Base-by-base conservation (phyloP, 495 filamentous ascomycete genomes). In the Glonium stellatum region DNA sequence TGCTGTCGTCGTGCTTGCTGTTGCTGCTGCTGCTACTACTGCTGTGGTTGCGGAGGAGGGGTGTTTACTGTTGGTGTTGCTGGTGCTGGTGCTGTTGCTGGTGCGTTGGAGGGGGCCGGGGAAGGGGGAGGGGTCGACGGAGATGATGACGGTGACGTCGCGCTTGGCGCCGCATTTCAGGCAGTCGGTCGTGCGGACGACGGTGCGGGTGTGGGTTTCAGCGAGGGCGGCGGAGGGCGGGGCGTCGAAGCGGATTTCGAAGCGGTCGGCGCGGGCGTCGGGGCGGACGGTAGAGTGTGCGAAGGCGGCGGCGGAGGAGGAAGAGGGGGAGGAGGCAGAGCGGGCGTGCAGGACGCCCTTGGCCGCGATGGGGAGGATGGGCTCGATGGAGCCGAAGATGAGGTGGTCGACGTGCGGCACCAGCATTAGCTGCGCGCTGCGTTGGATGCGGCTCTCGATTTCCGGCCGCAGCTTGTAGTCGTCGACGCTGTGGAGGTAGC, bases 231-330 rank as follows among this genome's bases (percentile, higher is more conserved):
- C 8, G 11, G 63, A 53, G 6, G 44, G 34, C 8, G 60, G 60
- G 6, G 64, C 53, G 58, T 67, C 64, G 34, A 67, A 67, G 15
- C 64, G 51, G 41, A 67, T 54, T 52, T 67, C 64, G 23, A 67
- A 63, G 13, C 47, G 19, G 21, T 62, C 63, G 9, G 63, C 44
- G 18, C 44, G 5, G 11, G 18, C 44, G 18, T 48, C 44, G 18
- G 44, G 44, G 21, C 48, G 21, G 21, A 25, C 6, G 11, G 21
- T 23, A 4, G 13, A 9, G 39, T 13, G 39, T 4, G 12, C 39
- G 39, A 44, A 44, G 39, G 2, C 13, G 18, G 39, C 39, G 18
- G 4, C 18, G 13, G 4, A 11, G 21, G 25, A 1, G 8, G 0
- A 5, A n/a, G 21, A 23, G 21, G 48, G 39, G 21, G 25, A 1